Conservation (phyloP, 352 stramenopile species). For the Lagenidium sp. region DNA sequence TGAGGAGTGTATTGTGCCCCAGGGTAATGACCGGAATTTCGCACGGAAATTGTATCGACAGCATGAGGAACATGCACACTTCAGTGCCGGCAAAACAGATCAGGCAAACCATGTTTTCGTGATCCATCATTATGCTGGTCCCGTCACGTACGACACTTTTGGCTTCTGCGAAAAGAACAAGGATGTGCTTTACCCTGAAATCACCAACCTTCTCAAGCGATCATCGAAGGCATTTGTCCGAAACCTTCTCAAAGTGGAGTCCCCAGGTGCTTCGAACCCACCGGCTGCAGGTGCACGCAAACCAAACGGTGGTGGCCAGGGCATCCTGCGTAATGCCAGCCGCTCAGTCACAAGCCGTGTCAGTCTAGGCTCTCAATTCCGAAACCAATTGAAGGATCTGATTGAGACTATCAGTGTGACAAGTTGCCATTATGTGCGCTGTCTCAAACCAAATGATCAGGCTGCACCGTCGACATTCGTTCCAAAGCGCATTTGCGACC, state of each 20-base stretch:
- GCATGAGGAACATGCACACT: conserved; percentile 58
- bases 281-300: too few relatives aligned
- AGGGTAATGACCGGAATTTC: conserved; percentile 84
- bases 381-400: conserved; percentile 85
- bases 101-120: conserved; percentile 76
- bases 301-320: background rate
- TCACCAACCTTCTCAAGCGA: conserved; percentile 63
- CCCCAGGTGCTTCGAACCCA: too few relatives aligned
- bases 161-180: conserved; percentile 97
- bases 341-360: conserved; percentile 29
- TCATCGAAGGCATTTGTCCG: conserved; percentile 68
- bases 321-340: conserved; percentile 25
- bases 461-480: conserved; percentile 81
- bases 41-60: conserved; percentile 72
- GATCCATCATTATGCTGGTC: conserved; percentile 90
- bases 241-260: conserved; percentile 31
- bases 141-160: conserved; percentile 90
- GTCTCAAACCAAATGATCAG: conserved; percentile 97
- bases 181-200: conserved; percentile 84
- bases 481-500: conserved; percentile 91
- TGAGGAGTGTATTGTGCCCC: conserved; percentile 87
- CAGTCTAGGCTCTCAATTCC: conserved; percentile 88
- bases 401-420: conserved; percentile 93
- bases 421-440: conserved; percentile 97
- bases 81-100: conserved; percentile 67